A percentile compares a stretch with the other conserved stretches of the same genome.
Evolutionary conservation across 2,329 filamentous ascomycete genomes (phyloP).

Genomic region (Alternaria sp.): DNA sequence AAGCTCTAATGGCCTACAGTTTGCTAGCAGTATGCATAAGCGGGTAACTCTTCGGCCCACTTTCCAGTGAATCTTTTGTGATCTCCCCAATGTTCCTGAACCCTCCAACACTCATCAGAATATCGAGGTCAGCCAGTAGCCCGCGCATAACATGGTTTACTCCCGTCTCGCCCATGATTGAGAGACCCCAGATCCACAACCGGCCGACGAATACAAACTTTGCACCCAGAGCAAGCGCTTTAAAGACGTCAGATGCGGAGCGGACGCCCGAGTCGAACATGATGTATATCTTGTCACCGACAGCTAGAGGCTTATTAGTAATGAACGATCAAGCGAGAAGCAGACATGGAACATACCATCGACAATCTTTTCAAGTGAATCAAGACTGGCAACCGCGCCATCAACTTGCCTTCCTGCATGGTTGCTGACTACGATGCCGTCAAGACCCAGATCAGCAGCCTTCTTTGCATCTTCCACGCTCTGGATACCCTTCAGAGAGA

Average conservation of each 20-base stretch:
- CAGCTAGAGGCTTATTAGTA: conserved; percentile 43
- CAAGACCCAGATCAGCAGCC: conserved; percentile 67
- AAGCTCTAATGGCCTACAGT: conserved; percentile 21
- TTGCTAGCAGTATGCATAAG: conserved; percentile 36
- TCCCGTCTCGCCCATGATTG: conserved; percentile 68
- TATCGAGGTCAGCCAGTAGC: conserved; percentile 70
- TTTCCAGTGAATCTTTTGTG: conserved; percentile 50
- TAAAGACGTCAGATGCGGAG: conserved; percentile 66
- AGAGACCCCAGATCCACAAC: conserved; percentile 68
- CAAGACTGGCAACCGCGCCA: conserved; percentile 66
- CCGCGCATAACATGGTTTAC: conserved; percentile 69
- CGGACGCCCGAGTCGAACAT: conserved; percentile 70
- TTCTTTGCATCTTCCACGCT: conserved; percentile 69
- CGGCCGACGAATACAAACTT: conserved; percentile 70
- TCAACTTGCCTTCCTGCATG: conserved; percentile 75
- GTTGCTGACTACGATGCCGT: conserved; percentile 75
- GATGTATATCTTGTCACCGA: conserved; percentile 62
- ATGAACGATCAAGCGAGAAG: background rate
- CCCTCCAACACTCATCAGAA: conserved; percentile 67
- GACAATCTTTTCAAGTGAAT: conserved; percentile 68
- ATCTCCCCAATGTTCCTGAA: conserved; percentile 64
- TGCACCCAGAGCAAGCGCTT: conserved; percentile 68
- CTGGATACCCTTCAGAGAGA: conserved; percentile 75
- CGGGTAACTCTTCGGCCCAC: conserved; percentile 33
- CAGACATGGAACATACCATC: conserved; percentile 49